Base-by-base conservation (phyloP, 768 basidiomycete species). In the Mycena crocata region DNA sequence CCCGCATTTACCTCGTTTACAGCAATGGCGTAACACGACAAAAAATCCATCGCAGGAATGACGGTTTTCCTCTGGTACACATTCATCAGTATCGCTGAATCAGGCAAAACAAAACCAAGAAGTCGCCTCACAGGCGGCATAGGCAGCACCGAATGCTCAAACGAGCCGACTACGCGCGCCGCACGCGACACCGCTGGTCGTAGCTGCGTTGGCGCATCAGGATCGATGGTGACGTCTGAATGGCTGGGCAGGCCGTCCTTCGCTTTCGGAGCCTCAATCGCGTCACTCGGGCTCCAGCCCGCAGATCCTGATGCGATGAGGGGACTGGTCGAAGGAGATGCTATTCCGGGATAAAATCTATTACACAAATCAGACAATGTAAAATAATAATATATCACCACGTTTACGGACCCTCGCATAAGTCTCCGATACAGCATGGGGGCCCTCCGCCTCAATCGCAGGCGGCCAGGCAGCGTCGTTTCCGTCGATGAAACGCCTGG, bases 1-100 rank as follows among this genome's bases (percentile, higher is more conserved):
- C 89, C 86, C 5, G 96, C 96, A 73, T 97, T 98, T 15, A 97
- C 95, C 76, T 98, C 96, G 73, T 97, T 97, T 15, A 96, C 95
- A 21, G 94, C 94, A 58, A 96, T 96, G 3, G 95, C 96, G 77
- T 98, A 98, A 66, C 94, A 94, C 1, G 92, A 93, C 65, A 99
- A 81, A 74, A 96, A 96, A 74, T 99, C 96, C 79, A 99, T 89
- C 1, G 94, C 95, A 0, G 95, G 95, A 55, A 98, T 95, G 71
- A 91, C 90, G 12, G 93, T 93, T 77, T 87, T 92, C 66, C 92
- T 87, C 93, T 95, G 59, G 26, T 62, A 71, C 3, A 69, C 39
- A 35, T n/a, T n/a, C 32, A 31, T 32, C 15, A 44, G 31, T 23
- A 30, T 66, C 9, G 45, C 30, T 70, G 10, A 46, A 45, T n/a